Conservation (phyloP, 2,329 filamentous ascomycete genomes). For the Fusarium beomiforme region DNA sequence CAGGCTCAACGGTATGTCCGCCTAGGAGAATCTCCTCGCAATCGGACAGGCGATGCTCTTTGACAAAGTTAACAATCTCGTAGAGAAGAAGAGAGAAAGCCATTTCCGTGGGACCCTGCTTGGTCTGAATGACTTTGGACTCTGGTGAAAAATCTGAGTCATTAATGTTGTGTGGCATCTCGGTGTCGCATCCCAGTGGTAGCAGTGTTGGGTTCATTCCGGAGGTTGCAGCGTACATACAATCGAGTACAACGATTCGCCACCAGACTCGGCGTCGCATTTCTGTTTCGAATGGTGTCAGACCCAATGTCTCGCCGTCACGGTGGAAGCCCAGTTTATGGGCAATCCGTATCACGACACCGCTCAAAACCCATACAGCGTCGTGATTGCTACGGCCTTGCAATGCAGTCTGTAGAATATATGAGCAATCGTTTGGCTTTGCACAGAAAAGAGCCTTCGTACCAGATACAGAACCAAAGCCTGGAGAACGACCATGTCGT, state of each 20-base stretch:
- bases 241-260: constrained; percentile 11
- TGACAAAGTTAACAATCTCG: neutral
- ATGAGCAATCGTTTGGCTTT: neutral
- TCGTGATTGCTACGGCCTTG: constrained; percentile 9
- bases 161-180: neutral
- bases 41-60: neutral
- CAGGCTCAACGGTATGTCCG: neutral
- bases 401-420: neutral
- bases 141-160: neutral
- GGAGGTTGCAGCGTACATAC: constrained; percentile 7
- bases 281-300: neutral
- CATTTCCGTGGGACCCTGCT: constrained; percentile 9
- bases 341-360: constrained; percentile 4
- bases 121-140: neutral
- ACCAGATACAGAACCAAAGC: constrained; percentile 2
- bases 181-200: neutral
- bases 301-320: neutral
- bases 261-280: constrained; percentile 18
- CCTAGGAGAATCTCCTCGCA: constrained; percentile 8
- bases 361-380: constrained; percentile 6
- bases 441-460: fast-evolving
- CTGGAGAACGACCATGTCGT: neutral
- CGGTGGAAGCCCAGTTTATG: constrained; percentile 12
- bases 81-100: neutral
- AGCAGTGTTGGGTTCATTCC: constrained; percentile 1